Conservation (phyloP, 495 filamentous ascomycete genomes). For the Tuber melanosporum region DNA sequence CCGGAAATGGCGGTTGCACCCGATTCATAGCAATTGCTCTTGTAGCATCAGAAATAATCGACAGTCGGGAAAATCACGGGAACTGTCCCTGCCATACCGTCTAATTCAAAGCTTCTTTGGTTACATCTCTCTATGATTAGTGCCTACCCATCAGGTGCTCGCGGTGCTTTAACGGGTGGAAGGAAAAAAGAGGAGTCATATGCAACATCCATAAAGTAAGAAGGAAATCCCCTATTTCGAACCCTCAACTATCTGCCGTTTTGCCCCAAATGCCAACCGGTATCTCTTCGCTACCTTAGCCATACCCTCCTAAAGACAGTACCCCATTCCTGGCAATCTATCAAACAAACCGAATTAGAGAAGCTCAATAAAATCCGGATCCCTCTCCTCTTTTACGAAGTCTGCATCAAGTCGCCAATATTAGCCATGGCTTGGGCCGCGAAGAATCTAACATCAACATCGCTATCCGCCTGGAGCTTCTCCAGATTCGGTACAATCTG, state of each 20-base stretch:
- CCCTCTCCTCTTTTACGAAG: slow-evolving; percentile 29
- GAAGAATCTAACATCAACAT: slow-evolving; percentile 96
- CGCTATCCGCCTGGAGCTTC: slow-evolving; percentile 91
- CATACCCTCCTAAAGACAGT: slow-evolving; percentile 19
- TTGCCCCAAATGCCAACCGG: slow-evolving; percentile 19
- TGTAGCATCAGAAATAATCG: not conserved
- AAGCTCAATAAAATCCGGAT: slow-evolving; percentile 35
- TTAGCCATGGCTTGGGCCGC: slow-evolving; percentile 61
- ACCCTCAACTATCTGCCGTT: slow-evolving; percentile 15
- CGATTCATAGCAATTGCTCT: not conserved
- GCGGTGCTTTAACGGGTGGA: not conserved
- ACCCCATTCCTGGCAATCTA: slow-evolving; percentile 31
- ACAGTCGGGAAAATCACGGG: not conserved
- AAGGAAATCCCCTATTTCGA: slow-evolving; percentile 18
- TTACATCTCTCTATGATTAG: slow-evolving; percentile 3
- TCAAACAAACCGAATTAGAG: slow-evolving; percentile 33
- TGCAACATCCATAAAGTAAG: slow-evolving; percentile 27
- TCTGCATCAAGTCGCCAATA: slow-evolving; percentile 45
- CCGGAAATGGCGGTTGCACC: not conserved
- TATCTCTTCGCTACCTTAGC: slow-evolving; percentile 20
- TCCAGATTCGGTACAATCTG: slow-evolving; percentile 82
- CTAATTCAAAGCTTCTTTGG: slow-evolving; percentile 2
- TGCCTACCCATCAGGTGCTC: not conserved
- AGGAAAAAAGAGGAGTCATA: slow-evolving; percentile 25
- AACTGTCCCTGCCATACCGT: not conserved